These are phyloP conservation scores for Stephania japonica DNA, from an alignment of 164 flowering plant genomes.

Conservation along the genomic window DNA sequence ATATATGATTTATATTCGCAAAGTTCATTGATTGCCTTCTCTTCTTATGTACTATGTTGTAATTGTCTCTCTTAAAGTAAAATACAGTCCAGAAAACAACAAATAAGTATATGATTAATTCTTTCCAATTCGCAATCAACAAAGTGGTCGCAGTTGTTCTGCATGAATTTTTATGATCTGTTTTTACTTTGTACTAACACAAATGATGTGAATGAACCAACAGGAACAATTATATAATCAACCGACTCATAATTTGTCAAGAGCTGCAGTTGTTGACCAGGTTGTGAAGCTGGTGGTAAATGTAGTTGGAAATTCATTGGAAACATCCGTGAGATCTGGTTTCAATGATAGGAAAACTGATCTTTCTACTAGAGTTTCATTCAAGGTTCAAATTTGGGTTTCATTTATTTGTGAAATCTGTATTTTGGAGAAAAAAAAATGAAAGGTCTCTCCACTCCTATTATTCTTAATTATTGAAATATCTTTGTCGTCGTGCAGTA, in stretches of 20 bases:
- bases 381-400: slow-evolving; percentile 41
- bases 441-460: background rate
- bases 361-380: slow-evolving; percentile 54
- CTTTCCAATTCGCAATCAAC: background rate
- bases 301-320: slow-evolving; percentile 44
- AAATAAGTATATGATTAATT: too few species aligned
- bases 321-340: slow-evolving; percentile 36
- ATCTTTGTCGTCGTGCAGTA: slow-evolving; percentile 41
- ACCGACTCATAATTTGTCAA: slow-evolving; percentile 46
- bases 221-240: slow-evolving; percentile 68
- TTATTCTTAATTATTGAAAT: background rate
- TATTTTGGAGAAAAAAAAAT: background rate
- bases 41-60: too few species aligned
- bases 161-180: background rate
- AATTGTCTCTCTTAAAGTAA: too few species aligned
- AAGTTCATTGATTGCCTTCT: too few species aligned
- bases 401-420: background rate
- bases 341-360: slow-evolving; percentile 52
- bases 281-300: slow-evolving; percentile 33
- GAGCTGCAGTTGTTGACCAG: slow-evolving; percentile 33
- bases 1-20: too few species aligned
- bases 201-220: slow-evolving; percentile 2
- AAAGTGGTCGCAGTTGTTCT: background rate
- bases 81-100: too few species aligned
- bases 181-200: slow-evolving; percentile 4